phyloP scores from a whole-genome alignment of 257 asterid species.

The Cordia subcordata region DNA sequence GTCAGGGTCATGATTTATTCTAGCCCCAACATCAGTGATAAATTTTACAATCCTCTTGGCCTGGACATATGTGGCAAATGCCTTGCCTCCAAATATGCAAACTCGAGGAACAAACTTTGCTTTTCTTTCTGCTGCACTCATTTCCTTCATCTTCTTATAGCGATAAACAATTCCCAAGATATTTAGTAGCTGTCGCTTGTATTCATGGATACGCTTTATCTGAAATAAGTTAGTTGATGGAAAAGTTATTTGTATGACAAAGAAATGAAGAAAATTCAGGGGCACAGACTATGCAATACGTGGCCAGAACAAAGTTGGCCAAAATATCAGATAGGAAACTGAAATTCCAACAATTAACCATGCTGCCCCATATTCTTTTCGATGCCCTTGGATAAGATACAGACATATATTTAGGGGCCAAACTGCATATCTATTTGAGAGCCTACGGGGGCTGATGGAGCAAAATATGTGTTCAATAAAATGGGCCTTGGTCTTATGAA shows the following conservation, averaged over 20 bases:
- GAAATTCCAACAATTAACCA: background rate
- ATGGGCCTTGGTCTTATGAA: background rate
- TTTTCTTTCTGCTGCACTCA: constrained; percentile 41
- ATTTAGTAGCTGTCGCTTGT: constrained; percentile 52
- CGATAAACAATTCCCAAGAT: constrained; percentile 54
- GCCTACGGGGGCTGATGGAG: constrained; percentile 1
- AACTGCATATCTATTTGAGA: background rate
- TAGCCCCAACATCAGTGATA: constrained; percentile 55
- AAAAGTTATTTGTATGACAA: background rate
- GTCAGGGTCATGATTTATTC: constrained; percentile 55
- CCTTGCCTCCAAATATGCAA: constrained; percentile 62
- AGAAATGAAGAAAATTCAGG: background rate
- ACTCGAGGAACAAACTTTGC: constrained; percentile 53
- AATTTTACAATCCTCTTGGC: constrained; percentile 60
- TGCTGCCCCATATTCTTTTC: background rate
- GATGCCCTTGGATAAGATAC: too few relatives aligned
- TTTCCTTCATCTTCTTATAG: constrained; percentile 53
- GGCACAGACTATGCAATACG: too few relatives aligned
- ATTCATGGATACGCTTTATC: constrained; percentile 62
- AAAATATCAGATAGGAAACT: background rate
- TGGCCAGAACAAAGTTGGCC: background rate
- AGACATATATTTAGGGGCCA: background rate
- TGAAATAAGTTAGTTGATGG: constrained; percentile 17
- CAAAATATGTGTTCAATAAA: too few relatives aligned
- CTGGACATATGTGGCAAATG: constrained; percentile 53